Percentiles rank a stretch among this genome's conserved stretches.
These are phyloP conservation scores for Croton setiger DNA, from an alignment of 441 rosid species.

Conservation along the genomic window DNA sequence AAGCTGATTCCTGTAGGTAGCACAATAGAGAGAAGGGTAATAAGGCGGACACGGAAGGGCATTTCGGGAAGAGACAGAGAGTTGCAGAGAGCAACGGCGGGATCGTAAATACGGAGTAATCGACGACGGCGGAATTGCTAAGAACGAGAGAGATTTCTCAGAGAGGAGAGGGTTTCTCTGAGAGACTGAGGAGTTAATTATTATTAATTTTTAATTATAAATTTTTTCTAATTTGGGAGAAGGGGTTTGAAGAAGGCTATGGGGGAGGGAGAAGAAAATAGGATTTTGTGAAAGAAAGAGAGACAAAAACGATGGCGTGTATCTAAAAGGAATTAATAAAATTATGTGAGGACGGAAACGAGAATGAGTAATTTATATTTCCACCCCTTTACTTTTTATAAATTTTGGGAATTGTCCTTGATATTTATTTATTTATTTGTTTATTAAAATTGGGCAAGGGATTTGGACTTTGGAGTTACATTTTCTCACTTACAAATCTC, in stretches of 20 bases:
- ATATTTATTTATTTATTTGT: no score
- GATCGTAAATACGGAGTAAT: conserved; percentile 33
- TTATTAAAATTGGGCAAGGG: no score
- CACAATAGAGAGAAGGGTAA: conserved; percentile 9
- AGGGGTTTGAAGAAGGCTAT: conserved; percentile 3
- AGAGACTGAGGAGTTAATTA: no score
- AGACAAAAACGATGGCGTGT: conserved; percentile 12
- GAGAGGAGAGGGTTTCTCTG: conserved; percentile 12
- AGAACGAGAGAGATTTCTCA: conserved; percentile 2
- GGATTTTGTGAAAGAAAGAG: conserved; percentile 13
- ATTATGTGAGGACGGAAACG: conserved; percentile 24
- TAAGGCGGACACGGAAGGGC: conserved; percentile 27
- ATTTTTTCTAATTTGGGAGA: conserved; percentile 1
- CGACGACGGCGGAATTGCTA: conserved; percentile 22
- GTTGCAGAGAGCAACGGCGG: conserved; percentile 23
- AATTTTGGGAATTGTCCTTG: background rate
- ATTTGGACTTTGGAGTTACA: no score
- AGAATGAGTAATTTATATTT: conserved; percentile 12
- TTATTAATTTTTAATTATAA: background rate
- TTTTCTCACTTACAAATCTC: no score
- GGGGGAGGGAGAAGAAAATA: conserved; percentile 1
- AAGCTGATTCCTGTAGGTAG: conserved; percentile 6
- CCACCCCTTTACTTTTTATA: background rate
- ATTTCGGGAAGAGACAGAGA: conserved; percentile 23
- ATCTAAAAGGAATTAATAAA: conserved; percentile 15